These are phyloP conservation scores for Hibiscus mutabilis DNA, from an alignment of 345 rosid genomes.

Conservation along the genomic window DNA sequence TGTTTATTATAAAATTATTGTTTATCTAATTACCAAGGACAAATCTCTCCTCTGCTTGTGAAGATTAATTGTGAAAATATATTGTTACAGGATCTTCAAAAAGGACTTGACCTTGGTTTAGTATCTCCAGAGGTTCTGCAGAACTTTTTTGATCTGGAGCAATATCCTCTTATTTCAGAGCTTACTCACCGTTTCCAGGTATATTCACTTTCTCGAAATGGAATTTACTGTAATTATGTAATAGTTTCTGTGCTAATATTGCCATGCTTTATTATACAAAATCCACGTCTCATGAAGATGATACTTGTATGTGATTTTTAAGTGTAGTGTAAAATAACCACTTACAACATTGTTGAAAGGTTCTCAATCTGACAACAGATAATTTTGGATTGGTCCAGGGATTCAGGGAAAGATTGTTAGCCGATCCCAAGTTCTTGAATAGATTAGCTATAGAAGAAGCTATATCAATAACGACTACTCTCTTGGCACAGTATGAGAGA, in stretches of 20 bases:
- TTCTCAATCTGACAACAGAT: slow-evolving; percentile 15
- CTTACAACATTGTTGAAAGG: neutral
- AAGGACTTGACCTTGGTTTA: slow-evolving; percentile 90
- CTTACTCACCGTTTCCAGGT: slow-evolving; percentile 86
- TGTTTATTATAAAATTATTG: neutral
- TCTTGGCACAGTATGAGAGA: slow-evolving; percentile 81
- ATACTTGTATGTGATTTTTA: neutral
- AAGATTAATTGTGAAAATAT: slow-evolving; percentile 4
- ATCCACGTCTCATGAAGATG: neutral
- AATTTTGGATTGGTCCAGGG: slow-evolving; percentile 54
- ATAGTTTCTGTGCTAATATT: neutral
- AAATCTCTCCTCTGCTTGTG: slow-evolving; percentile 3
- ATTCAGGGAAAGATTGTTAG: slow-evolving; percentile 86
- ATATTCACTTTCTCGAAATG: slow-evolving; percentile 8
- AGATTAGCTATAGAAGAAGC: slow-evolving; percentile 92
- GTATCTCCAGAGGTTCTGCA: slow-evolving; percentile 93
- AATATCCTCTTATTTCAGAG: slow-evolving; percentile 75
- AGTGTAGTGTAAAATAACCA: neutral
- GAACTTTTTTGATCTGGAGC: slow-evolving; percentile 84
- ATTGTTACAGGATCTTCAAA: slow-evolving; percentile 73
- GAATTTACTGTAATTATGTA: neutral
- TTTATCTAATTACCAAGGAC: neutral
- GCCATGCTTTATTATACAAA: slow-evolving; percentile 2
- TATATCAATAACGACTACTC: slow-evolving; percentile 82
- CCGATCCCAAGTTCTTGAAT: slow-evolving; percentile 84